phyloP scores from a whole-genome alignment of 2,329 filamentous ascomycete species.

The Hypocreales sp. region DNA sequence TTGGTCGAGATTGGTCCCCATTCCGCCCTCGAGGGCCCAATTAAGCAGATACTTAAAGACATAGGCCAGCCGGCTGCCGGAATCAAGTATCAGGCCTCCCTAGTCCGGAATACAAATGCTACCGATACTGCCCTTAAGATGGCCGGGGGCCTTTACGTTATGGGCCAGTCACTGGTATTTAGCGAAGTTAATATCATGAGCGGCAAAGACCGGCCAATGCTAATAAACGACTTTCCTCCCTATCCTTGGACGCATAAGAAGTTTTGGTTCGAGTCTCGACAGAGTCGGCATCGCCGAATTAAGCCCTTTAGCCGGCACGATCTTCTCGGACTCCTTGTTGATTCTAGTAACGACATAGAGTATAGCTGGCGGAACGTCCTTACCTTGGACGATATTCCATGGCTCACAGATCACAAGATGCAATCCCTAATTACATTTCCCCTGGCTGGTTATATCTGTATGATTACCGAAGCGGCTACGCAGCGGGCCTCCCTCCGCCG shows the following conservation, averaged over 20 bases:
- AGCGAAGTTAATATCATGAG: constrained; percentile 25
- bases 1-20: background rate
- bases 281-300: constrained; percentile 24
- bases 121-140: constrained; percentile 27
- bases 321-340: constrained; percentile 27
- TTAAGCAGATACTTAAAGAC: constrained; percentile 32
- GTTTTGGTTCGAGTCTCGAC: constrained; percentile 32
- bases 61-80: constrained; percentile 24
- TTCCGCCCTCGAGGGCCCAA: background rate
- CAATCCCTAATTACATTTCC: constrained; percentile 41
- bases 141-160: constrained; percentile 27
- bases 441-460: constrained; percentile 33
- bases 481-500: constrained; percentile 16
- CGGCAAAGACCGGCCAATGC: constrained; percentile 2
- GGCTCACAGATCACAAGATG: constrained; percentile 41
- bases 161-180: constrained; percentile 27
- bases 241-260: constrained; percentile 32
- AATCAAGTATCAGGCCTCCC: constrained; percentile 25
- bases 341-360: constrained; percentile 27
- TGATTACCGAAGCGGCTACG: constrained; percentile 31
- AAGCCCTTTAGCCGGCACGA: constrained; percentile 25
- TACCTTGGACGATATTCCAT: constrained; percentile 33
- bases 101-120: constrained; percentile 36
- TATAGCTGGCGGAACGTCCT: constrained; percentile 34
- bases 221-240: constrained; percentile 27